phyloP scores from a whole-genome alignment of 2,329 filamentous ascomycete species.

The Fusarium sp. region DNA sequence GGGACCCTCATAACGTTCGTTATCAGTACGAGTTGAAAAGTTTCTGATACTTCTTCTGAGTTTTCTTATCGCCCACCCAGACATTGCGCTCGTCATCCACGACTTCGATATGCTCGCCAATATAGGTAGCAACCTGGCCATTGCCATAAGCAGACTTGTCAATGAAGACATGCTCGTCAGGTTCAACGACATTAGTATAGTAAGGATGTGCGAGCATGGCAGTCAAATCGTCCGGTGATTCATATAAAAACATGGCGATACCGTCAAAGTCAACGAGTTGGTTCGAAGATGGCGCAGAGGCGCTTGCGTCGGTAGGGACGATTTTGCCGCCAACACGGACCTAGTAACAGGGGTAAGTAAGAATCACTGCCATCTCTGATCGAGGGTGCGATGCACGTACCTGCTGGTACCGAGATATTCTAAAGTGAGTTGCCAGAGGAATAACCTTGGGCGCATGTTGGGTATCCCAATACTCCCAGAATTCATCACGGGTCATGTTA shows the following conservation, averaged over 20 bases:
- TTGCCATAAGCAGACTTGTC: conserved; percentile 46
- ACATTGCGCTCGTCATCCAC: conserved; percentile 42
- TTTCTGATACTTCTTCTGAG: conserved; percentile 38
- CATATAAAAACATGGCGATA: conserved; percentile 50
- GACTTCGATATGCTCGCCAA: conserved; percentile 45
- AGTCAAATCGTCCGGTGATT: conserved; percentile 36
- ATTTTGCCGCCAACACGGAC: conserved; percentile 47
- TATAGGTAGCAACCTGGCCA: conserved; percentile 48
- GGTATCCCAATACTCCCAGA: conserved; percentile 50
- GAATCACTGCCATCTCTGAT: not conserved
- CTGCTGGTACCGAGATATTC: conserved; percentile 49
- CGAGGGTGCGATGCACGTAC: not conserved
- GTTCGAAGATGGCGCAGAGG: conserved; percentile 31
- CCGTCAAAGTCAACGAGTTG: conserved; percentile 47
- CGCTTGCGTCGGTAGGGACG: conserved; percentile 40
- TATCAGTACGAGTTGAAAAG: conserved; percentile 42
- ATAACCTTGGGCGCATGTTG: conserved; percentile 49
- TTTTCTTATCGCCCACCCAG: conserved; percentile 41
- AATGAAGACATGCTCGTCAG: conserved; percentile 49
- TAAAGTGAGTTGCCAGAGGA: conserved; percentile 46
- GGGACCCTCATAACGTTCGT: not conserved
- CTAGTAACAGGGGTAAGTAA: conserved; percentile 10
- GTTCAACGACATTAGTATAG: conserved; percentile 47
- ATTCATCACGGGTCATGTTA: conserved; percentile 44
- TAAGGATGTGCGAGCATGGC: conserved; percentile 49